These are phyloP conservation scores for Lineolata rhizophorae DNA, from an alignment of 495 filamentous ascomycete genomes.

Conservation along the genomic window DNA sequence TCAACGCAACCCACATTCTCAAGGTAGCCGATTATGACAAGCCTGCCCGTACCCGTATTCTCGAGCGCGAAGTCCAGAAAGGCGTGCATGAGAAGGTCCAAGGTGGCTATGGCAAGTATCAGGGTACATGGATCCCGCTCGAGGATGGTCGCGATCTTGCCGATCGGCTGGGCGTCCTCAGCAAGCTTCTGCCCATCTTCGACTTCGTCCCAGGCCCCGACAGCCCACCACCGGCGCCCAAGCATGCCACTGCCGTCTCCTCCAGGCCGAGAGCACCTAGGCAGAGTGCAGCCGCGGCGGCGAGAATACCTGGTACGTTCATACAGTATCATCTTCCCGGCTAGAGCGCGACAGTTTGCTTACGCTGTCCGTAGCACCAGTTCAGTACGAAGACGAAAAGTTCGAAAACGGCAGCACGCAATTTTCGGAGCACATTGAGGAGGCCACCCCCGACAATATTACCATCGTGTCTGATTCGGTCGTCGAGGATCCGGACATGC, in stretches of 20 bases:
- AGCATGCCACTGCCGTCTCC: conserved; percentile 51
- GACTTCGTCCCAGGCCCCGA: conserved; percentile 66
- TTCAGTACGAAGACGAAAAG: background rate
- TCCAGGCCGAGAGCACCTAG: conserved; percentile 44
- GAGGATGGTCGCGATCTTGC: conserved; percentile 61
- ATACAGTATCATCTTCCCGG: background rate
- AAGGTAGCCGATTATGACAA: conserved; percentile 75
- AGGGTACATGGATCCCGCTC: conserved; percentile 94
- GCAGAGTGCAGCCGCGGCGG: conserved; percentile 9
- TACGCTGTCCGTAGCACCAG: background rate
- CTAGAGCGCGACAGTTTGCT: background rate
- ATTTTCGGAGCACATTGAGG: conserved; percentile 51
- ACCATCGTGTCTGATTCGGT: conserved; percentile 64
- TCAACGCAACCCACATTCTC: conserved; percentile 90
- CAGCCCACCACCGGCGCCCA: conserved; percentile 82
- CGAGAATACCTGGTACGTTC: conserved; percentile 4
- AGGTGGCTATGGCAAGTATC: conserved; percentile 96
- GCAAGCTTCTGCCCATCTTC: conserved; percentile 68
- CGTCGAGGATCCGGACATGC: conserved; percentile 57
- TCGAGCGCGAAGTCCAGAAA: conserved; percentile 93
- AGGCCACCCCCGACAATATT: conserved; percentile 61
- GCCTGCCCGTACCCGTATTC: conserved; percentile 76
- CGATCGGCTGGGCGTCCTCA: conserved; percentile 60
- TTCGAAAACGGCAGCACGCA: no score
- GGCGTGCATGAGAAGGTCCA: conserved; percentile 93